Base-by-base conservation (phyloP, 148 eudicot species). In the Mesembryanthemum crystallinum region DNA sequence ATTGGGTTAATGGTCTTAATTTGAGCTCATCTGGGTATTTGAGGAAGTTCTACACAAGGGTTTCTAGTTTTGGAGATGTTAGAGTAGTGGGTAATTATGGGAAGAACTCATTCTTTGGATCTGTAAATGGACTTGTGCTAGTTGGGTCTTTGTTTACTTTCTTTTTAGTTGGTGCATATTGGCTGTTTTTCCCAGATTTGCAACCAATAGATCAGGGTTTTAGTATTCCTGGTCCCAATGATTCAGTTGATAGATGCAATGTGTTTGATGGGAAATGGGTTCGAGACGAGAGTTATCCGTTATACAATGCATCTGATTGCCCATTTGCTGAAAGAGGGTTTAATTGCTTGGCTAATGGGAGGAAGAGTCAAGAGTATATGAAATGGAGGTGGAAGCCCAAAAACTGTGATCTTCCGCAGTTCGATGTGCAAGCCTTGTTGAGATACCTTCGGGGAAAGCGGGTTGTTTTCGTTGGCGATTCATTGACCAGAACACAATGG, bases 331-430 rank as follows among this genome's bases (percentile, higher is more conserved):
- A 94, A 78, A 71, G 63, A 28, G 95, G 97, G 60, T 94, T 94
- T 71, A 76, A 90, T 83, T 94, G 98, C 69, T 78, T 94, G 78
- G 89, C 83, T 29, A 94, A 94, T 83, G 96, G 98, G 32, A 84
- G 97, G 72, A 86, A 76, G 23, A 93, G 90, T 78, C 69, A 72
- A 8, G 93, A 69, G 43, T 94, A 89, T 76, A 61, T 90, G 72
- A 89, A 83, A 71, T 94, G 96, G 98, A 85, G 96, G 69, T 94
- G 98, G 98, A 92, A 86, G 82, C 98, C 98, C 17, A 85, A 83
- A 20, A 72, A 82, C 21, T 94, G 98, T 80, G 89, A 90, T 28
- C 86, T 92, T 73, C 89, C 89, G 0, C 84, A 86, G 78, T 82
- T 92, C 77, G 76, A 92, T 81, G 92, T 72, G 52, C 49, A 57